Base-by-base conservation (phyloP, 768 basidiomycete genomes). In the Leccinum truebloodii region DNA sequence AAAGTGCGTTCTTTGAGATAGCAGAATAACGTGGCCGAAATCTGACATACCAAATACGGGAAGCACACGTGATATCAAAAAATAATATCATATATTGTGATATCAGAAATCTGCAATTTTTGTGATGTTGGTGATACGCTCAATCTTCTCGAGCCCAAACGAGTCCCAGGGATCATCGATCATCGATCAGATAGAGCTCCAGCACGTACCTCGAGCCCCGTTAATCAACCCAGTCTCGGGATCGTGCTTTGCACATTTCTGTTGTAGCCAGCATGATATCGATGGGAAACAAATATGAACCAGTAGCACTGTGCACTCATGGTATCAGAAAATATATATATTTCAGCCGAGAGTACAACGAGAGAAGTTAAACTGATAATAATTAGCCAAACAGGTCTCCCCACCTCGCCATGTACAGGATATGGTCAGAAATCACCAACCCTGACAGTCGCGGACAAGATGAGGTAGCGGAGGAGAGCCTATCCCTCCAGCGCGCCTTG, bases 381-480 rank as follows among this genome's bases (percentile, higher is more conserved):
- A n/a, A 65, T 53, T 60, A 59, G 65, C 44, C 61, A 4, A 5
- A 16, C 48, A 28, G 53, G 18, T 48, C 53, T 30, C 26, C 54
- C 56, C n/a, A 16, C 30, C 35, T 32, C 49, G 24, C 55, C 63
- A 3, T 39, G 52, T 67, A 66, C 50, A 59, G 10, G 30, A 6
- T 16, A 39, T 22, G 34, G 57, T 49, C 24, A 55, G 32, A 41
- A 16, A 52, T 48, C 55, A 65, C 34, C 53, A 63, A 46, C 7
- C 32, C 41, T 18, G 32, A n/a, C 30, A 41, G 4, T 53, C 14
- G 5, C 53, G 46, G 63, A 51, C 34, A 60, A 50, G n/a, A 39
- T 48, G 18, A 52, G 54, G 53, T n/a, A 54, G 34, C 34, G 39
- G 28, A 48, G 32, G 32, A 30, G 5, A 20, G 28, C 35, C 46